Percentiles rank a stretch among this genome's conserved stretches.
Conservation (phyloP, 768 basidiomycete species). For the Asterophora lycoperdoides region DNA sequence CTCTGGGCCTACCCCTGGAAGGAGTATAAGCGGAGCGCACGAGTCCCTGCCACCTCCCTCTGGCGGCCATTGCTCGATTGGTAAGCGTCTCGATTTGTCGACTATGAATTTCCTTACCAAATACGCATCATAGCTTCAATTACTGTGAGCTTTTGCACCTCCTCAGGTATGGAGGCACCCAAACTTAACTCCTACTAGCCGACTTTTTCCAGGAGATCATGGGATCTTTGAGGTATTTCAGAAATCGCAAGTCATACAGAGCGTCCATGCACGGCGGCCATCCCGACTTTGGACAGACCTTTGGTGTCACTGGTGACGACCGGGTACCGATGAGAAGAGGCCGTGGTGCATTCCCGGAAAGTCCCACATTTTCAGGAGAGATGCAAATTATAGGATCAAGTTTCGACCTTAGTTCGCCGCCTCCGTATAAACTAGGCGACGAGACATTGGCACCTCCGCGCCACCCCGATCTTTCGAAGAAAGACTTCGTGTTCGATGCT, state of each 20-base stretch:
- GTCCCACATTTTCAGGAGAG: not conserved
- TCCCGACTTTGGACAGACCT: constrained; percentile 30
- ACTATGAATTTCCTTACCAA: too few species aligned
- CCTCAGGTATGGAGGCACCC: constrained; percentile 42
- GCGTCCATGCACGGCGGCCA: constrained; percentile 22
- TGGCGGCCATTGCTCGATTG: constrained; percentile 73
- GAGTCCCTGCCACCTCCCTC: constrained; percentile 46
- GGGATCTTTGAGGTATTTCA: constrained; percentile 56
- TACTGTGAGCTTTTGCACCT: too few species aligned
- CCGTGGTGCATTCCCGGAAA: not conserved
- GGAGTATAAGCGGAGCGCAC: constrained; percentile 55
- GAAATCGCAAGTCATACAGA: constrained; percentile 31
- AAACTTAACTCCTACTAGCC: constrained; percentile 26
- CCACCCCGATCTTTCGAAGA: not conserved
- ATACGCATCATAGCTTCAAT: too few species aligned
- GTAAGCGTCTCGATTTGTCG: constrained; percentile 25
- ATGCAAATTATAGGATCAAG: constrained; percentile 1
- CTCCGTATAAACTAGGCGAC: not conserved
- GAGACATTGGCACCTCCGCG: not conserved
- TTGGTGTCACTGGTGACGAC: constrained; percentile 23
- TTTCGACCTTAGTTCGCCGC: not conserved
- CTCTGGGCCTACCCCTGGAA: constrained; percentile 74
- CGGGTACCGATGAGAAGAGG: constrained; percentile 1
- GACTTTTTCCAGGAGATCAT: constrained; percentile 66
- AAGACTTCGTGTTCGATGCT: not conserved